Evolutionary conservation across 768 basidiomycete species (phyloP).

Genomic region (Lactarius trivialis): DNA sequence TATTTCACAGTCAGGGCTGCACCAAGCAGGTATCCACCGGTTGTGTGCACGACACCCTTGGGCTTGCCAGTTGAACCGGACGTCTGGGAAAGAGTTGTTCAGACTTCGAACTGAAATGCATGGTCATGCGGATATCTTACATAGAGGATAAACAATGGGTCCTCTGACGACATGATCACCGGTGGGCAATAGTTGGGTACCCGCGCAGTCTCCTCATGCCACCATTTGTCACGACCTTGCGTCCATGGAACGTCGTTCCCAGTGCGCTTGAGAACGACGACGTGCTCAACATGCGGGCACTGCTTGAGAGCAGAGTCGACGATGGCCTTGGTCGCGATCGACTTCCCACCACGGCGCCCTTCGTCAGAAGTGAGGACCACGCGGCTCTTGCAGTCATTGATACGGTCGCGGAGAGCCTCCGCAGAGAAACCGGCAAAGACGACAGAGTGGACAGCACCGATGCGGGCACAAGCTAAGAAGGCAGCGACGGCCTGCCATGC

Average conservation of each 20-base stretch:
- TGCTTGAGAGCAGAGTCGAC: conserved; percentile 87
- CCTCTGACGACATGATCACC: conserved; percentile 85
- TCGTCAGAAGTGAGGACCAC: conserved; percentile 97
- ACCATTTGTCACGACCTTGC: conserved; percentile 86
- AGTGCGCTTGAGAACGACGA: conserved; percentile 83
- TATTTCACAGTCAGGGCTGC: conserved; percentile 92
- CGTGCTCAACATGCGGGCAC: conserved; percentile 81
- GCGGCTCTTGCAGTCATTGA: conserved; percentile 79
- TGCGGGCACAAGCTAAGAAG: conserved; percentile 95
- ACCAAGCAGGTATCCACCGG: conserved; percentile 85
- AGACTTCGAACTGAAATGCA: not conserved
- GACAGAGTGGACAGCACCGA: conserved; percentile 95
- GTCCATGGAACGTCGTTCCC: conserved; percentile 79
- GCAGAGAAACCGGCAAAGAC: conserved; percentile 97
- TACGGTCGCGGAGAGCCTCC: conserved; percentile 88
- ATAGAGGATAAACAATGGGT: conserved; percentile 97
- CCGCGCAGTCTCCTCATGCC: conserved; percentile 85
- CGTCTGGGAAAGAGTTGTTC: conserved; percentile 44
- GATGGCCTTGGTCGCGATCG: conserved; percentile 90
- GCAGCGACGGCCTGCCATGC: conserved; percentile 94
- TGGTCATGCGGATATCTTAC: conserved; percentile 43
- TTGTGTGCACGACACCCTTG: conserved; percentile 92
- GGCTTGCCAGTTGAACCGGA: conserved; percentile 94
- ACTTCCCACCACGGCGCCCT: conserved; percentile 88
- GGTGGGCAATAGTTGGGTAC: conserved; percentile 86